These are phyloP conservation scores for Gnaphalium uliginosum DNA, from an alignment of 129 eudicot genomes.

Conservation along the genomic window DNA sequence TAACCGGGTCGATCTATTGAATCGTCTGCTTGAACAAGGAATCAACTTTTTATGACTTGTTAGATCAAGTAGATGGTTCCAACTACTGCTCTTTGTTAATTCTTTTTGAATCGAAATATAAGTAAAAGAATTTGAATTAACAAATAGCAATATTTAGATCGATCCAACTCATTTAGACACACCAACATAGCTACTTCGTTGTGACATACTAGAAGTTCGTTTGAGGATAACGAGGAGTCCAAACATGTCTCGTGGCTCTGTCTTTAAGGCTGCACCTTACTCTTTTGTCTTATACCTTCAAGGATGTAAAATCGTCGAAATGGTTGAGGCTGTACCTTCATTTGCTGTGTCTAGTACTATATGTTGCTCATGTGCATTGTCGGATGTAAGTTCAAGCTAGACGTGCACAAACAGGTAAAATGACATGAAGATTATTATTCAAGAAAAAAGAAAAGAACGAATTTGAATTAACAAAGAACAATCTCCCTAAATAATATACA, in stretches of 20 bases:
- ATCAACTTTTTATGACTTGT: no score
- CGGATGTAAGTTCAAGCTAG: not conserved
- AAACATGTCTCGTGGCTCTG: not conserved
- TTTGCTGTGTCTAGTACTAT: not conserved
- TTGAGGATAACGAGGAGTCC: not conserved
- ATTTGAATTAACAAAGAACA: conserved; percentile 17
- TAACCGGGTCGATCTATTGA: no score
- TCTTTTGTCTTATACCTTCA: not conserved
- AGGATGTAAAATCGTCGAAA: not conserved
- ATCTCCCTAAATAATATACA: conserved; percentile 30
- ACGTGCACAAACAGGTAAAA: not conserved
- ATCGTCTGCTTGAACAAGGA: no score
- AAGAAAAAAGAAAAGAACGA: conserved; percentile 8
- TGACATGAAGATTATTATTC: not conserved
- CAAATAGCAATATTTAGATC: no score
- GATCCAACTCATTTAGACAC: no score
- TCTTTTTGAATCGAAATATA: no score
- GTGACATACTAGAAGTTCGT: not conserved
- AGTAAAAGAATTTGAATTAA: no score
- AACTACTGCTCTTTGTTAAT: no score
- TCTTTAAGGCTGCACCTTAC: not conserved
- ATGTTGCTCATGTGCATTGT: not conserved
- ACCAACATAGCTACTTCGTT: not conserved
- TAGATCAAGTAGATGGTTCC: no score
- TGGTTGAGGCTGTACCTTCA: not conserved